Evolutionary conservation across 2,329 filamentous ascomycete species (phyloP).

Genomic region (Ophiostoma montium): DNA sequence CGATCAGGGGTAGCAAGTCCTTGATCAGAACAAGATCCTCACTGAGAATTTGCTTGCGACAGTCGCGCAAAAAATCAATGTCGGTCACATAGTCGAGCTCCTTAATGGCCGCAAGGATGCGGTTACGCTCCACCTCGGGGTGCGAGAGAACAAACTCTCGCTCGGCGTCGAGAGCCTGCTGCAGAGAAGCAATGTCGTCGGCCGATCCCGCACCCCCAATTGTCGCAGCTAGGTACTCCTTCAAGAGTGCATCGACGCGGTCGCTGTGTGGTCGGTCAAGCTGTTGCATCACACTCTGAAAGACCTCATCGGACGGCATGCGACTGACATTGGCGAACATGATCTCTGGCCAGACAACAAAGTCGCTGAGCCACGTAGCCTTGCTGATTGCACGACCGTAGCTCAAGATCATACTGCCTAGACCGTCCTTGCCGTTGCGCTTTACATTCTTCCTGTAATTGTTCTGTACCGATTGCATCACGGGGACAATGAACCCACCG

Average conservation of each 20-base stretch:
- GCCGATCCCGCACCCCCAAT: conserved; percentile 9
- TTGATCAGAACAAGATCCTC: conserved; percentile 13
- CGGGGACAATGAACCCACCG: conserved; percentile 6
- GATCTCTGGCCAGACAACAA: conserved; percentile 3
- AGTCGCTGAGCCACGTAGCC: conserved; percentile 10
- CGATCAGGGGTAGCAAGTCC: conserved; percentile 11
- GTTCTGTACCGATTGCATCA: conserved; percentile 10
- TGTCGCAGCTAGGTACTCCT: conserved; percentile 11
- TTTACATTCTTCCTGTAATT: conserved; percentile 8
- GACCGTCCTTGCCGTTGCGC: conserved; percentile 8
- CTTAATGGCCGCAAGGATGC: conserved; percentile 10
- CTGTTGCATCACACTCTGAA: conserved; percentile 12
- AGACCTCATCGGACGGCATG: conserved; percentile 11
- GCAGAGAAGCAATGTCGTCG: conserved; percentile 3
- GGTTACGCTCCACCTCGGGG: conserved; percentile 12
- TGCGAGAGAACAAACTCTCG: conserved; percentile 11
- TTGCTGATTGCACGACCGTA: conserved; percentile 10
- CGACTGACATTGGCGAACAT: conserved; percentile 10
- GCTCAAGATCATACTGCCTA: conserved; percentile 12
- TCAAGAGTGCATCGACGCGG: conserved; percentile 1
- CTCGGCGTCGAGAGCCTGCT: conserved; percentile 9
- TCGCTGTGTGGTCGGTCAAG: conserved; percentile 5
- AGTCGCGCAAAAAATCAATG: conserved; percentile 8
- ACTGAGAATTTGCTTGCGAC: conserved; percentile 10
- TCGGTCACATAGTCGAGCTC: conserved; percentile 7